Base-by-base conservation (phyloP, 345 rosid species). In the Arabidopsis suecica region DNA sequence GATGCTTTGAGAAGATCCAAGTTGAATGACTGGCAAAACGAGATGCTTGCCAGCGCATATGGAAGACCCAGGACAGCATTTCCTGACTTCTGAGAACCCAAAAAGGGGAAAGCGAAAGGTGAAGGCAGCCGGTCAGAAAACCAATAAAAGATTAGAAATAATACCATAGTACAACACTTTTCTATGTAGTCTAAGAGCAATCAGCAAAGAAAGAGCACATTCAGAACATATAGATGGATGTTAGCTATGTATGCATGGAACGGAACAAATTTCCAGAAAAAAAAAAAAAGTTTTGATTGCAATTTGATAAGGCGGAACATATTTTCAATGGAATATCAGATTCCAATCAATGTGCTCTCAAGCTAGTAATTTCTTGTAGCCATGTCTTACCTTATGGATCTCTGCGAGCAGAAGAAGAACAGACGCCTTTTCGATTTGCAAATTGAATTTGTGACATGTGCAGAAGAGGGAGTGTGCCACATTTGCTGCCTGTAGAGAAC, bases 1-100 rank as follows among this genome's bases (percentile, higher is more conserved):
- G 98, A 90, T 49, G 98, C 99, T 85, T 85, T 86, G 68, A 95
- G 96, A 83, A 95, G 99, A 84, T 92, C 99, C 91, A 92, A 82
- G 72, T 95, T 95, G 76, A 88, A 89, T 72, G 97, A 87, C 80
- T 89, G 98, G 74, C 97, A 92, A 82, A 89, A 95, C 5, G 99
- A 92, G 75, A 95, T 88, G 87, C 96, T 86, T 66, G 98, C 98
- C 81, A 90, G 79, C 44, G 93, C 96, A 83, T 90, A 90, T 71
- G 97, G 99, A 83, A 95, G 88, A 62, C 97, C 98, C 77, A 88
- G 68, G 78, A 92, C 97, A 70, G 97, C 89, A 82, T 95, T 95
- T 68, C 98, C 99, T 25, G 99, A 90, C 85, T 88, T 90, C 99
- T 95, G 87, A 57, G 73, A 78, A 60, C 65, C 65, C 34, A 47